A percentile compares a stretch with the other conserved stretches of the same genome.
These are phyloP conservation scores for Trypanosoma melophagium DNA, from an alignment of 208 protist species.

Conservation along the genomic window DNA sequence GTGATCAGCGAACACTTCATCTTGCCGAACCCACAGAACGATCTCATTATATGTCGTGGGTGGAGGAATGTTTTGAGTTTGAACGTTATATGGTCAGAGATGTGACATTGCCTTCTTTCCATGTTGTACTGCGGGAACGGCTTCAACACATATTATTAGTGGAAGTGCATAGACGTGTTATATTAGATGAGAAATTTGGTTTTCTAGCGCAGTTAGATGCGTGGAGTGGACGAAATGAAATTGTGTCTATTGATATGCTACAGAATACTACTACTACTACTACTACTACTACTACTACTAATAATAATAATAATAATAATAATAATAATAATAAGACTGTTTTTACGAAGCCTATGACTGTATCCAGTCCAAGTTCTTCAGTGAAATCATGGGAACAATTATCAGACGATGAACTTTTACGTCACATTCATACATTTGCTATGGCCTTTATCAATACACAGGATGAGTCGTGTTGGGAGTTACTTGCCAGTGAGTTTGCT, in stretches of 20 bases:
- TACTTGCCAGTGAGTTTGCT: constrained; percentile 57
- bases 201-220: constrained; percentile 58
- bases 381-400: constrained; percentile 1
- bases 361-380: neutral
- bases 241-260: neutral
- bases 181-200: constrained; percentile 54
- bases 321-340: constrained; percentile 1
- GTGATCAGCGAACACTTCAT: constrained; percentile 31
- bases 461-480: constrained; percentile 45
- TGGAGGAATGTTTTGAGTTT: constrained; percentile 32
- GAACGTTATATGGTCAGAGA: constrained; percentile 43
- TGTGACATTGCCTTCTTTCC: constrained; percentile 38
- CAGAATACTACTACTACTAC: neutral
- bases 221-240: constrained; percentile 26
- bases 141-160: constrained; percentile 51
- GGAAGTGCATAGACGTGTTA: constrained; percentile 49
- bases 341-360: too few species aligned
- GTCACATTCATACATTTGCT: constrained; percentile 38
- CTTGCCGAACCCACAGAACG: constrained; percentile 29
- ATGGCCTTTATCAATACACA: constrained; percentile 38
- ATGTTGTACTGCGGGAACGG: constrained; percentile 29
- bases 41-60: constrained; percentile 55
- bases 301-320: constrained; percentile 2
- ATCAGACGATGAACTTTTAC: constrained; percentile 12
- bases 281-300: neutral